These are phyloP conservation scores for Pythium chondricola DNA, from an alignment of 352 stramenopile genomes.

Conservation along the genomic window DNA sequence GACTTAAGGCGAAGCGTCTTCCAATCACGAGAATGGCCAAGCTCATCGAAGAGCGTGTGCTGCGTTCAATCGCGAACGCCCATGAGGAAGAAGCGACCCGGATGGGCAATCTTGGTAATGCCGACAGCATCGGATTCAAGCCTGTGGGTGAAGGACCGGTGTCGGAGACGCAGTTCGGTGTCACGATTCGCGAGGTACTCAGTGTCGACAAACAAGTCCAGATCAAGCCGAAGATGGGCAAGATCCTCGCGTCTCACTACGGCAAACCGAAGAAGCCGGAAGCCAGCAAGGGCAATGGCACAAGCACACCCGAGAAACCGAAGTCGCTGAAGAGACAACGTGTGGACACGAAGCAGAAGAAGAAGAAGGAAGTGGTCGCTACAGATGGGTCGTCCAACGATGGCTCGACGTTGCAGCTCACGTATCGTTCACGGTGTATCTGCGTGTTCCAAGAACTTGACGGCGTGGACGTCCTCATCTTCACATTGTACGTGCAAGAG, in stretches of 20 bases:
- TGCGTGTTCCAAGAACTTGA: conserved; percentile 88
- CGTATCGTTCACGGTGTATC: conserved; percentile 85
- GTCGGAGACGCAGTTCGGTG: conserved; percentile 75
- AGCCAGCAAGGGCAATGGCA: conserved; percentile 13
- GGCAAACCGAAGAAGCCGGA: conserved; percentile 48
- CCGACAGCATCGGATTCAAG: conserved; percentile 77
- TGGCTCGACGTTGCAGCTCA: conserved; percentile 55
- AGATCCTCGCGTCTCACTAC: conserved; percentile 62
- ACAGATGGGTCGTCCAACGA: conserved; percentile 12
- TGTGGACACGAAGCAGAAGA: conserved; percentile 32
- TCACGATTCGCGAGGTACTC: conserved; percentile 83
- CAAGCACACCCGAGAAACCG: conserved; percentile 19
- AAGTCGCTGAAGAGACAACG: conserved; percentile 75
- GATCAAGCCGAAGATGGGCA: conserved; percentile 80
- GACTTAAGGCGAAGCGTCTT: conserved; percentile 68
- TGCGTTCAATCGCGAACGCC: conserved; percentile 69
- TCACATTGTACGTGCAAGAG: conserved; percentile 87
- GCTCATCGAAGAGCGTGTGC: conserved; percentile 73
- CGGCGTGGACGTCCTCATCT: conserved; percentile 84
- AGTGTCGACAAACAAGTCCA: conserved; percentile 86
- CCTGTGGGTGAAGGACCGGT: conserved; percentile 50
- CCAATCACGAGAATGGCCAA: conserved; percentile 83
- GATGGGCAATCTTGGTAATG: conserved; percentile 79
- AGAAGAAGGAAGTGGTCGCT: conserved; percentile 23
- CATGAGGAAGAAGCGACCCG: conserved; percentile 70